A percentile compares a stretch with the other conserved stretches of the same genome.
These are phyloP conservation scores for Nothopassalora personata DNA, from an alignment of 2,329 filamentous ascomycete genomes.

Conservation along the genomic window DNA sequence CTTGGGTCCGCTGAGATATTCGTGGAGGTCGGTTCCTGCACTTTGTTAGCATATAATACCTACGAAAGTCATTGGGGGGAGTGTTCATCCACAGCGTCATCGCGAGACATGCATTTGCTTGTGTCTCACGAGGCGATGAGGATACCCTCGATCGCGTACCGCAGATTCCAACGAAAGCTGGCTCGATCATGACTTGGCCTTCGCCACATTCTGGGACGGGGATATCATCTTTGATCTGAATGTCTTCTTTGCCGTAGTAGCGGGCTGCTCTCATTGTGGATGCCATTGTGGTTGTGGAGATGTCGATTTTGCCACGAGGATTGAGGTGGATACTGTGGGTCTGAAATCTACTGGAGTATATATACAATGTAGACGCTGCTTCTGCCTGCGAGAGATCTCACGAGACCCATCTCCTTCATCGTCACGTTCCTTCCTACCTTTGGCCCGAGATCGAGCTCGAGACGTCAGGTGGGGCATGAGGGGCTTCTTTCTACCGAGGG, in stretches of 20 bases:
- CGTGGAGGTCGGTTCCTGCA: slow-evolving; percentile 24
- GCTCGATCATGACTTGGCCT: slow-evolving; percentile 47
- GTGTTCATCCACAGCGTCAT: too few relatives aligned
- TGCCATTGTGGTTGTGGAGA: background rate
- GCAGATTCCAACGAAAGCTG: slow-evolving; percentile 50
- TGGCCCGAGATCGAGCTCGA: background rate
- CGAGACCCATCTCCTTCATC: background rate
- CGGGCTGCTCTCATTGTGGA: slow-evolving; percentile 48
- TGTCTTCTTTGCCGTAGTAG: slow-evolving; percentile 53
- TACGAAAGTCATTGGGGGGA: too few relatives aligned
- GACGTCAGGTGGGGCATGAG: background rate
- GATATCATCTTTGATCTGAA: slow-evolving; percentile 49
- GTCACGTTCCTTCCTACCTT: background rate
- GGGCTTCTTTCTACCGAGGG: background rate
- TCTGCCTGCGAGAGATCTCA: background rate
- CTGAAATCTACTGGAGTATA: background rate
- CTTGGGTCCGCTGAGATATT: slow-evolving; percentile 36
- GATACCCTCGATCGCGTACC: slow-evolving; percentile 24
- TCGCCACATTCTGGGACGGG: slow-evolving; percentile 43
- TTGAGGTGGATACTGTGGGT: background rate
- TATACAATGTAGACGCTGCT: background rate
- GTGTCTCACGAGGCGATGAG: too few relatives aligned
- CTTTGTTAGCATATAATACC: too few relatives aligned
- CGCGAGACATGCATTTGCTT: too few relatives aligned
- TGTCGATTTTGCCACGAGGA: background rate